Base-by-base conservation (phyloP, 2,329 filamentous ascomycete genomes). In the Fusarium verrucosum region DNA sequence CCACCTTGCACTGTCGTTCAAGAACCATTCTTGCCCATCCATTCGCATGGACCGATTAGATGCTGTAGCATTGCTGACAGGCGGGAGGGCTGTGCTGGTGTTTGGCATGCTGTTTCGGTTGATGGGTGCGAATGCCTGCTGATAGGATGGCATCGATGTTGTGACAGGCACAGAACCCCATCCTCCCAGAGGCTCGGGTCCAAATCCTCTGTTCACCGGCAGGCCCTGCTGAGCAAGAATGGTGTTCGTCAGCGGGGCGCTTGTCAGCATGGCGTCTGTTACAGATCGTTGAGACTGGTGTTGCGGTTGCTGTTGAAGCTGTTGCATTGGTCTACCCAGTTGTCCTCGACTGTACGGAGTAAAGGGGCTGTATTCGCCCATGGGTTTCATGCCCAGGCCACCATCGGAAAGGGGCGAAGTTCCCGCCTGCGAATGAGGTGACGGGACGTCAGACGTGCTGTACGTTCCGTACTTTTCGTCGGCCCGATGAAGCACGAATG, bases 381-480 rank as follows among this genome's bases (percentile, higher is more conserved):
- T 67, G 35, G 56, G 19, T 41, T 65, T 70, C 22, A 69, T 38
- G 10, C 57, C 53, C n/a, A 69, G 32, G 10, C 67, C 67, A 17
- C 71, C 70, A 32, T 76, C 73, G 10, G 74, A 73, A 9, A 71
- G 63, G 4, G 76, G 73, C 6, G 75, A 76, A 8, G 71, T 53
- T 6, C 67, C 56, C 65, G 73, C 40, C 70, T 78, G 69, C 57
- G 77, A 79, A 22, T 62, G 69, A 19, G 86, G 86, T 3, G 87
- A 88, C 3, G 84, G 82, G 8, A 87, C 82, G 49, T 89, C 87
- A 1, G 84, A 83, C 50, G 85, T 84, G 72, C 79, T 87, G 68
- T 89, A 93, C 3, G 84, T 85, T 2, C 92, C 92, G 76, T 91
- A 97, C 77, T 90, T 94, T 40, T 86, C 82, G 72, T 96, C 92